Evolutionary conservation across 176 grass and related monocot genomes (phyloP).

Genomic region (Aegilops longissima): DNA sequence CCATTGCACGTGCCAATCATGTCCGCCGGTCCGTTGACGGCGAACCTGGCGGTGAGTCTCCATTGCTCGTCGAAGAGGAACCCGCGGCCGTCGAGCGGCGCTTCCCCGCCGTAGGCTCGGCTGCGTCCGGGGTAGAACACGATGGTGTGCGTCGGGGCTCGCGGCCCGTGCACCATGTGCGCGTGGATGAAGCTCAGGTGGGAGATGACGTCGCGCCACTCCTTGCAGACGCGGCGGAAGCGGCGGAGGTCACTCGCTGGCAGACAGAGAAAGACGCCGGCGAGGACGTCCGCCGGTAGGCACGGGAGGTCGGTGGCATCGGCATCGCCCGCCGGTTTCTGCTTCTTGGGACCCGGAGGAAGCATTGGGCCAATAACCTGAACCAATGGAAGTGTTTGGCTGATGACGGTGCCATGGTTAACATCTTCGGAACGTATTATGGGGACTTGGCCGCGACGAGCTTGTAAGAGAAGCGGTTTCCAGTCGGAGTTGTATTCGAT

Average conservation of each 20-base stretch:
- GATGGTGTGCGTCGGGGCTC: neutral
- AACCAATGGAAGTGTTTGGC: neutral
- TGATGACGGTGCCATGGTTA: neutral
- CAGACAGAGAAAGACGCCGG: neutral
- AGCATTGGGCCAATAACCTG: neutral
- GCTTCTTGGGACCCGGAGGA: neutral
- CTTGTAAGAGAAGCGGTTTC: neutral
- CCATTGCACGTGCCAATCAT: conserved; percentile 2
- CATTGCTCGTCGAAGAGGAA: conserved; percentile 11
- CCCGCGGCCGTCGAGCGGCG: neutral
- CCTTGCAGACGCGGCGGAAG: neutral
- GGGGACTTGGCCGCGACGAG: neutral
- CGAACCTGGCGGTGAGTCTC: neutral
- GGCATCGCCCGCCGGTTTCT: neutral
- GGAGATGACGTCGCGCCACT: neutral
- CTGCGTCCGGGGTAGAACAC: neutral
- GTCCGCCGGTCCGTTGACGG: neutral
- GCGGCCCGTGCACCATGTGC: neutral
- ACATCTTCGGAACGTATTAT: neutral
- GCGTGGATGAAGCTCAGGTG: neutral
- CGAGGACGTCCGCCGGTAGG: neutral
- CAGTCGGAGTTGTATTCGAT: neutral
- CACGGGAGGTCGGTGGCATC: no score
- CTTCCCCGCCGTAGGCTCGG: neutral
- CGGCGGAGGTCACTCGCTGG: neutral